A percentile compares a stretch with the other conserved stretches of the same genome.
Evolutionary conservation across 2,329 filamentous ascomycete genomes (phyloP).

Genomic region (Helicocarpus griseus): DNA sequence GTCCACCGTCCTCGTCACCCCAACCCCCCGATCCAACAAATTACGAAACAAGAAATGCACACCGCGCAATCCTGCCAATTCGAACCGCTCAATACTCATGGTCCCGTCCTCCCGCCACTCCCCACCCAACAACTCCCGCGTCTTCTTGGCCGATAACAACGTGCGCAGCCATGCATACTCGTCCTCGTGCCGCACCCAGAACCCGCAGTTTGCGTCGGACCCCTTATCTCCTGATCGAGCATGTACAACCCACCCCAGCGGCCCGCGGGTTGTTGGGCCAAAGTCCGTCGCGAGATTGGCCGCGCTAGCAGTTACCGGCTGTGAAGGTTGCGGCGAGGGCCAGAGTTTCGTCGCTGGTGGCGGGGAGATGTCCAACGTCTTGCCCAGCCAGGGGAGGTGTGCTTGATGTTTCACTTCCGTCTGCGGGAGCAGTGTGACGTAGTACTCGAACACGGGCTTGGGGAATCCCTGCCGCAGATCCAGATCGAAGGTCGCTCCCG

Average conservation of each 20-base stretch:
- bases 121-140: conserved; percentile 16
- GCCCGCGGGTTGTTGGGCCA: conserved; percentile 19
- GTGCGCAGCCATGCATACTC: conserved; percentile 23
- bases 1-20: conserved; percentile 26
- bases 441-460: conserved; percentile 25
- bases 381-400: conserved; percentile 17
- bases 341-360: conserved; percentile 16
- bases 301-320: conserved; percentile 12
- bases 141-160: conserved; percentile 15
- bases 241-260: conserved; percentile 25
- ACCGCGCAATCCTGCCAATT: conserved; percentile 34
- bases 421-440: conserved; percentile 19
- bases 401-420: conserved; percentile 19
- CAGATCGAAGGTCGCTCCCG: conserved; percentile 27
- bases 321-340: conserved; percentile 16
- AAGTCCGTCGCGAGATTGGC: conserved; percentile 12
- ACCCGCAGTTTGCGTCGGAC: conserved; percentile 27
- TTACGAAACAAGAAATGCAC: conserved; percentile 34
- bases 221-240: conserved; percentile 29
- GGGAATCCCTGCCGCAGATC: conserved; percentile 26
- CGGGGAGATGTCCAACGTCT: conserved; percentile 14
- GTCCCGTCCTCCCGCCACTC: conserved; percentile 14
- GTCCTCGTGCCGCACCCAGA: conserved; percentile 23
- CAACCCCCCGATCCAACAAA: conserved; percentile 28
- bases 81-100: conserved; percentile 35